Base-by-base conservation (phyloP, 257 asterid species). In the Solanum phureja region DNA sequence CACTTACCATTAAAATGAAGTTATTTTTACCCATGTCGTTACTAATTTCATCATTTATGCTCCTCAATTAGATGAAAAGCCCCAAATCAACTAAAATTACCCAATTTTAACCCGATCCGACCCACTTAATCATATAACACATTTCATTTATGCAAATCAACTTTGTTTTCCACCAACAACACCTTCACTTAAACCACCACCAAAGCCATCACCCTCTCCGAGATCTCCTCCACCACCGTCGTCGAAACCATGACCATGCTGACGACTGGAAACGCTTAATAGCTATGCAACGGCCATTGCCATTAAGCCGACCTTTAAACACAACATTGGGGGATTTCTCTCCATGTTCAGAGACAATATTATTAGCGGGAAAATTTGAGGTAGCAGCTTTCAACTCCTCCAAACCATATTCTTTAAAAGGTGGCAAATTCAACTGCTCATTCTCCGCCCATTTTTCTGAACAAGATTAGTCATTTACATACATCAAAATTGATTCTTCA, bases 321-420 rank as follows among this genome's bases (percentile, higher is more conserved):
- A 91, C 94, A 89, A 92, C 91, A 34, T 92, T 92, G 8, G 94
- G 92, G 5, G 94, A 91, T 42, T 88, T 91, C 33, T 89, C 90
- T 58, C 93, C 94, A 86, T 92, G 93, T 88, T 92, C 93, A 33
- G 94, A 92, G 34, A 92, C 93, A 60, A 91, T 92, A 89, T 90
- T 91, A 83, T 91, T 90, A 23, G 35, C 85, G 33, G 91, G 76
- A 86, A 92, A 92, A 66, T 90, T 91, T 60, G 91, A 92, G 87
- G 94, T 91, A 16, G 91, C 93, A 84, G 82, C 60, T 88, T 85
- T 91, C 8, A 92, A 86, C 89, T 92, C 91, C 37, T 92, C 93
- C 88, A 92, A 88, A 56, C 91, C 86, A 66, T 88, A 92, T 82
- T 91, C 92, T 87, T 74, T 92, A 66, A 92, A 91, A 14, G 87